Conservation (phyloP, 495 filamentous ascomycete genomes). For the Sabuloglossum arenarium region DNA sequence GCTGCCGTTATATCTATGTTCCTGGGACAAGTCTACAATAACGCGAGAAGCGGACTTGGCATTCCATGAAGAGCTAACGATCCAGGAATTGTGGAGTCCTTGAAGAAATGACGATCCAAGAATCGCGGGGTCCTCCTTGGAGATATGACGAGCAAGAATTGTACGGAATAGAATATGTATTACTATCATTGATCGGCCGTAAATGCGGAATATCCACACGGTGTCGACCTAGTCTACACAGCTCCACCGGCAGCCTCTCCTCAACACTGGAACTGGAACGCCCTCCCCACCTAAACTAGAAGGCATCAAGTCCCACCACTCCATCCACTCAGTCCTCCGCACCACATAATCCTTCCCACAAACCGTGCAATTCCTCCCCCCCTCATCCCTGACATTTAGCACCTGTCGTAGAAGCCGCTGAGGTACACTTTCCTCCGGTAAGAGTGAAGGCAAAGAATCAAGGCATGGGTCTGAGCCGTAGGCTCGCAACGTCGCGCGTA, state of each 20-base stretch:
- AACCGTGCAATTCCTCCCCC: conserved; percentile 35
- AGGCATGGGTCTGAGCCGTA: conserved; percentile 18
- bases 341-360: conserved; percentile 37
- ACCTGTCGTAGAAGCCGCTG: conserved; percentile 13
- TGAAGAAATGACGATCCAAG: too few relatives aligned
- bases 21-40: too few relatives aligned
- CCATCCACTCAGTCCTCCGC: conserved; percentile 46
- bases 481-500: conserved; percentile 17
- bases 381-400: conserved; percentile 17
- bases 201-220: too few relatives aligned
- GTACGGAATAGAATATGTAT: too few relatives aligned
- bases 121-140: too few relatives aligned
- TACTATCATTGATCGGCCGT: too few relatives aligned
- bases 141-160: too few relatives aligned
- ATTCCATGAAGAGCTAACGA: too few relatives aligned
- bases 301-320: conserved; percentile 38
- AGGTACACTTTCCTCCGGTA: conserved; percentile 2
- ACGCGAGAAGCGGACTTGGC: too few relatives aligned
- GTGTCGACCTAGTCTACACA: neutral
- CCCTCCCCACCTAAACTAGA: neutral
- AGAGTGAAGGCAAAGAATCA: conserved; percentile 18
- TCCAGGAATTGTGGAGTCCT: too few relatives aligned
- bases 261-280: neutral
- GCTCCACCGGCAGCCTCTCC: neutral
- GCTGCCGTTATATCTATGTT: too few relatives aligned